Evolutionary conservation across 1,139 yeast species (phyloP).

Genomic region (Pichia sp.): DNA sequence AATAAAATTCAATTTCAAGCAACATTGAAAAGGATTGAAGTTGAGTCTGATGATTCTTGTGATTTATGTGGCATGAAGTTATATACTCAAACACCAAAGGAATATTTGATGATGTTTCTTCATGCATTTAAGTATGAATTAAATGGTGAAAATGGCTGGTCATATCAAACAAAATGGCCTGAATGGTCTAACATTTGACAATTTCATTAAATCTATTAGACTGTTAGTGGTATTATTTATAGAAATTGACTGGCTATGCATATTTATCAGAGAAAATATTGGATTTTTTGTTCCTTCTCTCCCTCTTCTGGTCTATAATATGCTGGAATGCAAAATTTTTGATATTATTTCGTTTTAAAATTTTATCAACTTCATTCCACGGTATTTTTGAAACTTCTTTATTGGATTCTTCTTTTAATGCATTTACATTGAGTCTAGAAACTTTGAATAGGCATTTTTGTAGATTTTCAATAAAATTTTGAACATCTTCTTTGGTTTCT

Average conservation of each 20-base stretch:
- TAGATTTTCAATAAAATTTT: constrained; percentile 31
- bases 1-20: constrained; percentile 17
- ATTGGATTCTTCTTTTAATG: constrained; percentile 25
- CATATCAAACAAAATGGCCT: constrained; percentile 37
- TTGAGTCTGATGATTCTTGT: constrained; percentile 32
- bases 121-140: constrained; percentile 50
- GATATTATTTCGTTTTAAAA: constrained; percentile 10
- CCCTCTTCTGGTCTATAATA: not conserved
- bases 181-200: constrained; percentile 29
- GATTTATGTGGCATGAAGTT: constrained; percentile 39
- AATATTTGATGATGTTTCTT: constrained; percentile 43
- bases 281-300: not conserved
- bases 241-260: not conserved
- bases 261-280: not conserved
- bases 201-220: not conserved
- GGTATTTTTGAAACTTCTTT: constrained; percentile 30
- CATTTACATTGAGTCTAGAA: constrained; percentile 5
- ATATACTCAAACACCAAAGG: constrained; percentile 35
- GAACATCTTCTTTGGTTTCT: constrained; percentile 28
- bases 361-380: constrained; percentile 17
- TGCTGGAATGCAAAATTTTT: constrained; percentile 3
- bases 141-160: constrained; percentile 22
- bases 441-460: constrained; percentile 30
- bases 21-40: constrained; percentile 12
- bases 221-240: not conserved